These are phyloP conservation scores for Fusarium torulosum DNA, from an alignment of 2,329 filamentous ascomycete genomes.

Conservation along the genomic window DNA sequence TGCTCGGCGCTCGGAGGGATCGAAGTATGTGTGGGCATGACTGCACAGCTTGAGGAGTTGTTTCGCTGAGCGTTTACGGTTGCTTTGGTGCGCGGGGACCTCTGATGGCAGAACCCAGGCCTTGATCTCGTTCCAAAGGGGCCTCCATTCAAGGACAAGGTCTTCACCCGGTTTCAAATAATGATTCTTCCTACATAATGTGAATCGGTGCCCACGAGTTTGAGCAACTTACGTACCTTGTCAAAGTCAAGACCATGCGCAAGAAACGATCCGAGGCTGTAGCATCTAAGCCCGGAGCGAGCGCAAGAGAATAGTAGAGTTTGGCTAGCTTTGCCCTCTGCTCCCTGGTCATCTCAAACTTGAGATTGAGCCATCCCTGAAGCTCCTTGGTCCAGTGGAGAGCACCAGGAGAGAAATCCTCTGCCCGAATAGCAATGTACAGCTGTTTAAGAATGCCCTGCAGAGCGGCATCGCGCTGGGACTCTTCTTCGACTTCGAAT, in stretches of 20 bases:
- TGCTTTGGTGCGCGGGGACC: conserved; percentile 73
- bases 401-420: conserved; percentile 93
- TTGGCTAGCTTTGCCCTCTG: conserved; percentile 86
- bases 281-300: conserved; percentile 89
- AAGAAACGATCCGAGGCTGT: conserved; percentile 88
- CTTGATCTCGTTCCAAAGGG: conserved; percentile 93
- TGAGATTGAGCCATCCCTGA: conserved; percentile 92
- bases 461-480: conserved; percentile 81
- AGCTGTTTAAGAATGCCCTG: conserved; percentile 92
- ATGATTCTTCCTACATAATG: conserved; percentile 80
- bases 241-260: conserved; percentile 95
- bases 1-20: conserved; percentile 84
- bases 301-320: conserved; percentile 92
- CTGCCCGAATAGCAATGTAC: conserved; percentile 89
- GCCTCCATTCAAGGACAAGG: conserved; percentile 91
- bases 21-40: conserved; percentile 92
- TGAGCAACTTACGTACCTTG: conserved; percentile 74
- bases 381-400: conserved; percentile 98
- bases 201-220: conserved; percentile 26
- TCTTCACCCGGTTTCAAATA: conserved; percentile 93
- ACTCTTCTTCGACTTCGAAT: conserved; percentile 85
- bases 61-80: conserved; percentile 68
- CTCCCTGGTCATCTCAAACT: conserved; percentile 93
- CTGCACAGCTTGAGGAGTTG: conserved; percentile 88
- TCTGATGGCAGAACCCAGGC: conserved; percentile 89